These are phyloP conservation scores for Hymenoscyphus infarciens DNA, from an alignment of 2,329 filamentous ascomycete species.

Conservation along the genomic window DNA sequence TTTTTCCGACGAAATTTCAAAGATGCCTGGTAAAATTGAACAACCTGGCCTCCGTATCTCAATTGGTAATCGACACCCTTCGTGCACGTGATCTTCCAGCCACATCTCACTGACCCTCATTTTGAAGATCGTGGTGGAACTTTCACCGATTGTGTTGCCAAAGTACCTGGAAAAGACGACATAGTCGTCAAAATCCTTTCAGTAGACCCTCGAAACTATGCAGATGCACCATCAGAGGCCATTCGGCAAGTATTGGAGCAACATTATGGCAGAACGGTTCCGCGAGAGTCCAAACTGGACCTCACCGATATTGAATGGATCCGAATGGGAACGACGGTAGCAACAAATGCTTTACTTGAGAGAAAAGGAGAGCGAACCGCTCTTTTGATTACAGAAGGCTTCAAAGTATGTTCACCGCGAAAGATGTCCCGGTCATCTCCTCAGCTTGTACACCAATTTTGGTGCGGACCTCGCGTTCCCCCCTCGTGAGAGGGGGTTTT, in stretches of 20 bases:
- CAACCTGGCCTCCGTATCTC: too few relatives aligned
- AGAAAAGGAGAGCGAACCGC: slow-evolving; percentile 87
- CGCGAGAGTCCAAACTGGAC: slow-evolving; percentile 66
- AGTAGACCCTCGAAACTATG: slow-evolving; percentile 67
- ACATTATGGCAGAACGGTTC: slow-evolving; percentile 72
- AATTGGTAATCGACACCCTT: too few relatives aligned
- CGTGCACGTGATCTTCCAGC: too few relatives aligned
- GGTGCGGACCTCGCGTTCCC: too few relatives aligned
- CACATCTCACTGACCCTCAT: too few relatives aligned
- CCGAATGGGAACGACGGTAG: slow-evolving; percentile 93
- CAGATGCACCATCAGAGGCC: slow-evolving; percentile 71
- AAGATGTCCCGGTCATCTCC: too few relatives aligned
- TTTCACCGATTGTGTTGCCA: slow-evolving; percentile 68
- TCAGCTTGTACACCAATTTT: too few relatives aligned
- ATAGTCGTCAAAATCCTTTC: slow-evolving; percentile 72
- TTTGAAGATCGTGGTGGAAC: slow-evolving; percentile 56
- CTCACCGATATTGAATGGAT: slow-evolving; percentile 76
- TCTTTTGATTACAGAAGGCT: slow-evolving; percentile 76
- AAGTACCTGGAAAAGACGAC: slow-evolving; percentile 58
- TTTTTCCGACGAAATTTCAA: too few relatives aligned
- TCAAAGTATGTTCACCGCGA: background rate
- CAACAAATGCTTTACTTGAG: slow-evolving; percentile 87
- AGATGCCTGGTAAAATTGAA: too few relatives aligned
- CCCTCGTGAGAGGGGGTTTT: too few relatives aligned
- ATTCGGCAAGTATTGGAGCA: slow-evolving; percentile 81